Percentiles rank a stretch among this genome's conserved stretches.
Evolutionary conservation across 2,329 filamentous ascomycete species (phyloP).

Genomic region (Cladorrhinum sp.): DNA sequence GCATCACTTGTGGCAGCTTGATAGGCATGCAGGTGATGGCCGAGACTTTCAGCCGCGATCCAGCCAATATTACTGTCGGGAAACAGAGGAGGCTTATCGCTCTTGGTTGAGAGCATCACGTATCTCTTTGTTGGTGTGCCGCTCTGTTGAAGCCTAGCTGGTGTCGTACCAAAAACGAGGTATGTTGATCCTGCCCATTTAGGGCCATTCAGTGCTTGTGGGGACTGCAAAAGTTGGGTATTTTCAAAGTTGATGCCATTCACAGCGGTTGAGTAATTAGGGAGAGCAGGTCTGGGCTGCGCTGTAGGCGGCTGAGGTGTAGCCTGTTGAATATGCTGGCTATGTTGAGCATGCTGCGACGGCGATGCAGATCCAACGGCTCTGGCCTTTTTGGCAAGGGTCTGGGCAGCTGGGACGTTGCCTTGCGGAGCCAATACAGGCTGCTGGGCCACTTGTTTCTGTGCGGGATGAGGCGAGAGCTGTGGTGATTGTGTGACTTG

Average conservation of each 20-base stretch:
- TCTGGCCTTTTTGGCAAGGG: constrained; percentile 23
- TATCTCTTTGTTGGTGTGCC: constrained; percentile 27
- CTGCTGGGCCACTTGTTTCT: constrained; percentile 9
- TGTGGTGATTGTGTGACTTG: background rate
- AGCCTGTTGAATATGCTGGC: background rate
- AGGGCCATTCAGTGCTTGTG: background rate
- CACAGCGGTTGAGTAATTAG: background rate
- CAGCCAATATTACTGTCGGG: constrained; percentile 21
- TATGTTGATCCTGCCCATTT: constrained; percentile 24
- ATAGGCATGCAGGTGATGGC: constrained; percentile 25
- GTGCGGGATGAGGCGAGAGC: background rate
- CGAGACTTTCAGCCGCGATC: constrained; percentile 25
- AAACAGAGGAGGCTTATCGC: constrained; percentile 25
- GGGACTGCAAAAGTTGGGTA: constrained; percentile 12
- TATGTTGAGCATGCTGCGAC: background rate
- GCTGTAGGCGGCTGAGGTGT: constrained; percentile 3
- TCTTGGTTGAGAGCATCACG: constrained; percentile 24
- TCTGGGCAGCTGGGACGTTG: constrained; percentile 9
- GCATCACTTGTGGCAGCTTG: constrained; percentile 20
- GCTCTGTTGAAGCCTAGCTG: constrained; percentile 24
- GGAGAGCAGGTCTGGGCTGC: background rate
- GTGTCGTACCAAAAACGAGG: constrained; percentile 21
- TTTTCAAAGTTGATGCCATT: constrained; percentile 12
- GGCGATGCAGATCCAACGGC: constrained; percentile 5
- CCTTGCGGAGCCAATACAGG: background rate